Base-by-base conservation (phyloP, 2,329 filamentous ascomycete species). In the Hypomyces perniciosus region DNA sequence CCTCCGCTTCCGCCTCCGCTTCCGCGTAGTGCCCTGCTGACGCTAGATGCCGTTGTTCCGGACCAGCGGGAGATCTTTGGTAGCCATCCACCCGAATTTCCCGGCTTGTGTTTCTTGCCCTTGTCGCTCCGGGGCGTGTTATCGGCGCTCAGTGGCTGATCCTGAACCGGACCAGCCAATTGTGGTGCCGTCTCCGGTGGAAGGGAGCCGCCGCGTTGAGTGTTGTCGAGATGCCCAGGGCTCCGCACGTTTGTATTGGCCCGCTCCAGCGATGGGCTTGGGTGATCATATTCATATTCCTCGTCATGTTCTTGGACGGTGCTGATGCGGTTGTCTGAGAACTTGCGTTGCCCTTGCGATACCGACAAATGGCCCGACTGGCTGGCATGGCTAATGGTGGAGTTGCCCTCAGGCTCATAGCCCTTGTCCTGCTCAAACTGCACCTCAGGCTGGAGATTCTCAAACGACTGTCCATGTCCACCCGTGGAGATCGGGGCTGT, bases 51-150 rank as follows among this genome's bases (percentile, higher is more conserved):
- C 0, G 93, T 99, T 2, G 92, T 97, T 71, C 95, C 93, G 0
- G 92, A 97, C 93, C 93, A 99, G 40, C 93, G 83, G 5, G 93
- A 97, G 56, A 96, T 91, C 73, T 95, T 96, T 27, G 91, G 90
- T 55, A 95, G 87, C 75, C 82, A 84, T 29, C 80, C 76, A 0
- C 88, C 89, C 1, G 90, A 93, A 52, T 84, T 83, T 63, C 81
- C 86, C 1, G 89, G 92, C 67, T 95, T 95, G 72, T 95, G 88
- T 72, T 95, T 96, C 67, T 87, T 88, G 55, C 81, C 80, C 69
- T 88, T 90, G 5, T 89, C 85, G 1, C 80, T 83, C 38, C 65
- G 65, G 8, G 90, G 88, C 0, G 89, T 95, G 55, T 90, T 88
- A 55, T 95, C 90, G 50, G 83, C 84, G 71, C 88, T 91, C 51